Conservation (phyloP, 345 rosid genomes). For the Populus tremula region DNA sequence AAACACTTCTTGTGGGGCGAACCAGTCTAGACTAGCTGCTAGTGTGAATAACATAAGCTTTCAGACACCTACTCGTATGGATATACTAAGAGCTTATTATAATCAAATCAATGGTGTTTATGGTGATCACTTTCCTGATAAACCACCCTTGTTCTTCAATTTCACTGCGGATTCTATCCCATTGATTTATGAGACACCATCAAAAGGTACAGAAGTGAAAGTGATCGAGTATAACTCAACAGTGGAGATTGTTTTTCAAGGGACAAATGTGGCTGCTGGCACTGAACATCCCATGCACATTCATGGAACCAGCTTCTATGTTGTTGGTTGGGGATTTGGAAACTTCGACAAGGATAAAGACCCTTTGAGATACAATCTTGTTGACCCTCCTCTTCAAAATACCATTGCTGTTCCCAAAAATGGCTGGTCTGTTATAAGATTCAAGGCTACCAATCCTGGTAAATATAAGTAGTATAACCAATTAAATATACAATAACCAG, state of each 20-base stretch:
- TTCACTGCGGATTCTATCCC: constrained; percentile 37
- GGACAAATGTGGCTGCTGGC: constrained; percentile 30
- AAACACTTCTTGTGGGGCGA: constrained; percentile 27
- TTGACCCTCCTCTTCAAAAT: constrained; percentile 23
- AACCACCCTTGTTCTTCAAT: constrained; percentile 40
- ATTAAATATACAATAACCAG: neutral
- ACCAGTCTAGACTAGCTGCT: constrained; percentile 27
- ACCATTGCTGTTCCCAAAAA: constrained; percentile 8
- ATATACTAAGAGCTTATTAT: constrained; percentile 48
- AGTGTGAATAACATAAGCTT: constrained; percentile 51
- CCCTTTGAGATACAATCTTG: constrained; percentile 27
- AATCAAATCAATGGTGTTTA: constrained; percentile 23
- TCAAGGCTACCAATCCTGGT: constrained; percentile 13
- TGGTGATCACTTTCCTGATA: constrained; percentile 43
- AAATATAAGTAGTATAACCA: no score
- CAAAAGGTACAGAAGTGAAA: constrained; percentile 34
- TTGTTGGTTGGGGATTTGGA: constrained; percentile 21
- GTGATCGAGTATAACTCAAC: constrained; percentile 23
- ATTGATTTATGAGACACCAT: constrained; percentile 38
- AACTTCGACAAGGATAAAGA: constrained; percentile 27
- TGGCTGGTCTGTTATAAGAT: constrained; percentile 18
- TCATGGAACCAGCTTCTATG: constrained; percentile 34
- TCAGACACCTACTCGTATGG: constrained; percentile 17
- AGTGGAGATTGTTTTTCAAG: constrained; percentile 38
- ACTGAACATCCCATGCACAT: constrained; percentile 41